Base-by-base conservation (phyloP, 2,329 filamentous ascomycete species). In the Ophiostoma triangulosporum region DNA sequence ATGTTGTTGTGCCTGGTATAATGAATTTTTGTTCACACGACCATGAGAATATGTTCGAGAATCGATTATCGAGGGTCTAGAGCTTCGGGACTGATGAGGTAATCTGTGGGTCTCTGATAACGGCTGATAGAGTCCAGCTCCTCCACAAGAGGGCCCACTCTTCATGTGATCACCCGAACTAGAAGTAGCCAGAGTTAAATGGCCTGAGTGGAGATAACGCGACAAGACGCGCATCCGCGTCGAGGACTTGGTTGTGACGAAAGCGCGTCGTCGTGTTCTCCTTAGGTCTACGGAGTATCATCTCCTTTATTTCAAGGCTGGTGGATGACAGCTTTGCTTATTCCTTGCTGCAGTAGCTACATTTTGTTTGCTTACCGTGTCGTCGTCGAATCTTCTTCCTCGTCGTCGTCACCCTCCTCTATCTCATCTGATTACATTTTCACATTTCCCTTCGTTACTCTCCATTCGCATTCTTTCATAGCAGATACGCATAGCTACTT, bases 141-240 rank as follows among this genome's bases (percentile, higher is more conserved):
- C 36, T 40, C 24, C 26, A 40, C 27, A 17, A 22, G n/a, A 14
- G 4, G 46, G 4, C 32, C 40, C 48, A 38, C 24, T 17, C 24
- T 17, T 52, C 54, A 55, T 46, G 54, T 55, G 54, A 53, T 48
- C 38, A 26, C 36, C 43, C 31, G 8, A 38, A 50, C 38, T 17
- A 11, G 26, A 35, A 32, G 17, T 32, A 31, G 27, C 26, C n/a
- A n/a, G n/a, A 20, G 17, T 31, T 35, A 26, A 26, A 29, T 35
- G 6, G 32, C 26, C 12, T 12, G 35, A 15, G 33, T 24, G 22
- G 17, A 38, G 32, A 14, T 1, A 52, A 58, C 56, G 57, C 57
- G 57, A 55, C 53, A 11, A 14, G 46, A 57, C 57, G 57, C 57
- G 43, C 38, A 46, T 38, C 48, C 54, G 53, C 53, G 53, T 53